Conservation (phyloP, 1,284 basidiomycete genomes). For the Paramarasmius palmivorus region DNA sequence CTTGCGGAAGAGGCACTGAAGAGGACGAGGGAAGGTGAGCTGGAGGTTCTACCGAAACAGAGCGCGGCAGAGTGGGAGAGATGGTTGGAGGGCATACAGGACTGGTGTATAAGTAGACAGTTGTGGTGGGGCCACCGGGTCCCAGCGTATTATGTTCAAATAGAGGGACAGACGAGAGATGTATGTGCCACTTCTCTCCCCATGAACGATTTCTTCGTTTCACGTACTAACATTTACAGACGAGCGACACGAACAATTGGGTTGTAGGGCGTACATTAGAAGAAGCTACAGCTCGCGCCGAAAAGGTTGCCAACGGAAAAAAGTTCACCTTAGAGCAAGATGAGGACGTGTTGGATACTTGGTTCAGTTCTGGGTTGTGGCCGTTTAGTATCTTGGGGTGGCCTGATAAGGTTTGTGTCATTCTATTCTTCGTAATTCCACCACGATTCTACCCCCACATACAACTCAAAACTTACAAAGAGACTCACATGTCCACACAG, state of each 20-base stretch:
- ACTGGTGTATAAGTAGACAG: constrained; percentile 99
- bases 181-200: too few relatives aligned
- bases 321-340: constrained; percentile 89
- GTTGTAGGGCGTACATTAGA: constrained; percentile 85
- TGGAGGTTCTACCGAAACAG: constrained; percentile 80
- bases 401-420: constrained; percentile 74
- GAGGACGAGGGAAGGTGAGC: constrained; percentile 87
- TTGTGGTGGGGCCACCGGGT: constrained; percentile 99
- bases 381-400: constrained; percentile 98
- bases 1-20: constrained; percentile 91
- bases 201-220: too few relatives aligned
- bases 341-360: constrained; percentile 97
- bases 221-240: too few relatives aligned
- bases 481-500: constrained; percentile 35
- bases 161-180: constrained; percentile 81
- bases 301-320: constrained; percentile 68
- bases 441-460: too few relatives aligned
- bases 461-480: too few relatives aligned
- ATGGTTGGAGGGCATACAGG: constrained; percentile 96
- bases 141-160: constrained; percentile 91
- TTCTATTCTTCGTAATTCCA: constrained; percentile 3
- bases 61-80: constrained; percentile 96
- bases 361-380: constrained; percentile 99
- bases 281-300: constrained; percentile 82
- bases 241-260: constrained; percentile 80